phyloP scores from a whole-genome alignment of 305 asterid species.

The Nicotiana rustica region DNA sequence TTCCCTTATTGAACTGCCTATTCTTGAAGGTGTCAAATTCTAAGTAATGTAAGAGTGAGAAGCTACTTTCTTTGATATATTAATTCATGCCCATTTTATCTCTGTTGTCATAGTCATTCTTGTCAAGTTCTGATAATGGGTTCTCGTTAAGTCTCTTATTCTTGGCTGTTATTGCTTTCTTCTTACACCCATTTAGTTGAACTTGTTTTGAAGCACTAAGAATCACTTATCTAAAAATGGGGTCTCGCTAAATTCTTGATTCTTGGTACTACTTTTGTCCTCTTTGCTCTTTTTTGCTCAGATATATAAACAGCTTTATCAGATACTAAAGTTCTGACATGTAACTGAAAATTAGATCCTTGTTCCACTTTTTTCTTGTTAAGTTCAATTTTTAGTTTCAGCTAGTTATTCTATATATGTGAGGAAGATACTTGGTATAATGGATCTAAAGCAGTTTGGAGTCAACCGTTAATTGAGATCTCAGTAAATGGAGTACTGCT shows the following conservation, averaged over 20 bases:
- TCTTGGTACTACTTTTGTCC: slow-evolving; percentile 16
- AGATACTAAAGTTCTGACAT: slow-evolving; percentile 46
- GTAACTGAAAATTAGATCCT: slow-evolving; percentile 56
- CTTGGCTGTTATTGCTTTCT: slow-evolving; percentile 30
- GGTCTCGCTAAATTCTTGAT: slow-evolving; percentile 55
- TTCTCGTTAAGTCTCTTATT: slow-evolving; percentile 53
- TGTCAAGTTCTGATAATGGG: slow-evolving; percentile 55
- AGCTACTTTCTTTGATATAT: slow-evolving; percentile 39
- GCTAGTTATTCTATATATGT: slow-evolving; percentile 40
- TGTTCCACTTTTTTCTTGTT: slow-evolving; percentile 33
- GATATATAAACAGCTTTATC: slow-evolving; percentile 32
- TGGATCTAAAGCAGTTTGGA: slow-evolving; percentile 64
- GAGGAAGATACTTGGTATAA: slow-evolving; percentile 37
- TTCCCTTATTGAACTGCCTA: slow-evolving; percentile 33
- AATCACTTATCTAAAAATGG: slow-evolving; percentile 49
- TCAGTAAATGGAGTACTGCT: slow-evolving; percentile 48
- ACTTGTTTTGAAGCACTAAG: slow-evolving; percentile 42
- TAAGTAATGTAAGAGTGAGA: slow-evolving; percentile 52
- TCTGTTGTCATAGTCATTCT: slow-evolving; percentile 40
- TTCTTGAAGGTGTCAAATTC: slow-evolving; percentile 37
- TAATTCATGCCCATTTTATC: slow-evolving; percentile 49
- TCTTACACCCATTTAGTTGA: slow-evolving; percentile 49
- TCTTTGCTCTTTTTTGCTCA: slow-evolving; percentile 27
- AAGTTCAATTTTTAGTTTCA: slow-evolving; percentile 41
- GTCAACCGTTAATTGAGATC: slow-evolving; percentile 57